Evolutionary conservation across 2,329 filamentous ascomycete genomes (phyloP).

Genomic region (Colletotrichum brevisporum): DNA sequence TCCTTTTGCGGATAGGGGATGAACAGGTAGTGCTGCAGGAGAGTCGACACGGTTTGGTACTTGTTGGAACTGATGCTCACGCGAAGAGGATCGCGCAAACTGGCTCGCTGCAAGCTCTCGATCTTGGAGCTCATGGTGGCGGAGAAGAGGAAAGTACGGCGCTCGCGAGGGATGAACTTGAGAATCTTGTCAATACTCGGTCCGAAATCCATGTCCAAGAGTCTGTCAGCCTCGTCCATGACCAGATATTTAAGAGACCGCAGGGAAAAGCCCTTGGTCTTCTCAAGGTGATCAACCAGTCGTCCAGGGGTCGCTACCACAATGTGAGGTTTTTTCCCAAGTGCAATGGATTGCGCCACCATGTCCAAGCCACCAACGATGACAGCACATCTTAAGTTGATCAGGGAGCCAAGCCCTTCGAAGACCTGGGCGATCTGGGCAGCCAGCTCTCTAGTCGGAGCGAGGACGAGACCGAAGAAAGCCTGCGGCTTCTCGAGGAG

Average conservation of each 20-base stretch:
- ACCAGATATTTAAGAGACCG: slow-evolving; percentile 88
- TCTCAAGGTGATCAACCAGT: slow-evolving; percentile 85
- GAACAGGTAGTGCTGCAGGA: slow-evolving; percentile 89
- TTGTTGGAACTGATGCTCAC: slow-evolving; percentile 86
- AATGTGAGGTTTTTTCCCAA: slow-evolving; percentile 96
- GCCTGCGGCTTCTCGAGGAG: slow-evolving; percentile 90
- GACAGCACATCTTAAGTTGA: slow-evolving; percentile 87
- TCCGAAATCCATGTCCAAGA: slow-evolving; percentile 95
- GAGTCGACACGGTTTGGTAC: slow-evolving; percentile 91
- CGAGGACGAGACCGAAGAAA: slow-evolving; percentile 89
- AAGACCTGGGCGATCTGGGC: slow-evolving; percentile 92
- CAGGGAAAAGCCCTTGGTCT: slow-evolving; percentile 95
- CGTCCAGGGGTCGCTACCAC: slow-evolving; percentile 74
- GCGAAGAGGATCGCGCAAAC: slow-evolving; percentile 84
- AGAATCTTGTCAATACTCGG: slow-evolving; percentile 94
- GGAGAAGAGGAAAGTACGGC: slow-evolving; percentile 90
- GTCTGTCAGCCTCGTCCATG: slow-evolving; percentile 93
- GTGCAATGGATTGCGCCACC: slow-evolving; percentile 89
- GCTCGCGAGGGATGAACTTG: slow-evolving; percentile 84
- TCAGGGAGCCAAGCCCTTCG: slow-evolving; percentile 87
- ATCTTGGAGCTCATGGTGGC: slow-evolving; percentile 96
- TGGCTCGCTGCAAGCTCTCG: slow-evolving; percentile 91
- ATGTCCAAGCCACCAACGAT: slow-evolving; percentile 97
- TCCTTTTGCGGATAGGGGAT: slow-evolving; percentile 91
- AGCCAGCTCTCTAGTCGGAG: slow-evolving; percentile 93